Evolutionary conservation across 768 basidiomycete species (phyloP).

Genomic region (Agrocybe pediades): DNA sequence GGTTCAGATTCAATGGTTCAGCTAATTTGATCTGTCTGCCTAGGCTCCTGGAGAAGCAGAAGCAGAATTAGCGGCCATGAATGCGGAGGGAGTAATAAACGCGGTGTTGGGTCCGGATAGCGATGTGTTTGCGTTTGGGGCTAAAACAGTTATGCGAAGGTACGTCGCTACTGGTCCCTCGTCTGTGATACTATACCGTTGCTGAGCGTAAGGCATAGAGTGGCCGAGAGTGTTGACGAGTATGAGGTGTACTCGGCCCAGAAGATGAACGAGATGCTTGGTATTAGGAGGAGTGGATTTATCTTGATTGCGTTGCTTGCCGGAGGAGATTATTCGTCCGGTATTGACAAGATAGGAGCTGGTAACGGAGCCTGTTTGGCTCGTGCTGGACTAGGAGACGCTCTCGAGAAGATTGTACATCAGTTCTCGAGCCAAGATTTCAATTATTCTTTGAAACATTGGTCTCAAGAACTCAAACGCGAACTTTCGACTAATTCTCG

Average conservation of each 20-base stretch:
- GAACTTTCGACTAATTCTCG: conserved; percentile 5
- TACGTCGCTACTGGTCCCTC: conserved; percentile 17
- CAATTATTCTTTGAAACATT: neutral
- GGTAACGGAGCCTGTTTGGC: neutral
- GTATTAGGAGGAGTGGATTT: neutral
- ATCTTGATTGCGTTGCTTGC: conserved; percentile 6
- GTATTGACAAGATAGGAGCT: conserved; percentile 2
- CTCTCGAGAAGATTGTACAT: neutral
- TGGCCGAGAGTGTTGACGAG: neutral
- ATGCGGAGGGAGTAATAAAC: conserved; percentile 60
- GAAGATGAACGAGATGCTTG: neutral
- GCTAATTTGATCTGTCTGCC: conserved; percentile 30
- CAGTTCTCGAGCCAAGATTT: neutral
- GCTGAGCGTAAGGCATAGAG: too few species aligned
- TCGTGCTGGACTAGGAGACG: conserved; percentile 2
- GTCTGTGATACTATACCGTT: neutral
- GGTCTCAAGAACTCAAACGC: neutral
- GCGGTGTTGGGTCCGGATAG: conserved; percentile 70
- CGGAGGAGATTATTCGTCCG: conserved; percentile 5
- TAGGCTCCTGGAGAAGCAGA: conserved; percentile 75
- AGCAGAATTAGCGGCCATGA: conserved; percentile 70
- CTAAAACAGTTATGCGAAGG: conserved; percentile 55
- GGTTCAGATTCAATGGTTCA: neutral
- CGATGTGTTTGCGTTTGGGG: conserved; percentile 72
- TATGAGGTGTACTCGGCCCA: neutral